phyloP scores from a whole-genome alignment of 176 grass and related monocot genomes.

The Phoenix dactylifera region DNA sequence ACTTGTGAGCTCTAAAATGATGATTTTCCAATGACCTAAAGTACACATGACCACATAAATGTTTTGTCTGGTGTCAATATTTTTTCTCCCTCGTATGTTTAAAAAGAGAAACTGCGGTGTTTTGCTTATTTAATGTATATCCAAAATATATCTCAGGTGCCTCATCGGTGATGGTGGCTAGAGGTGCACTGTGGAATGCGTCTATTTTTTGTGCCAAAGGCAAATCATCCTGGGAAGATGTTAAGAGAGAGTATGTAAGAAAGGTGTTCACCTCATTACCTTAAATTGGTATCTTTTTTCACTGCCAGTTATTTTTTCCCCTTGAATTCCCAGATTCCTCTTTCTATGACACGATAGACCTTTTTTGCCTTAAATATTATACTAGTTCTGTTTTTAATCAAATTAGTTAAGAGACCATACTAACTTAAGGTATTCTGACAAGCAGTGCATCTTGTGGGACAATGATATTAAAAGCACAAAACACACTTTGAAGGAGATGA shows the following conservation, averaged over 20 bases:
- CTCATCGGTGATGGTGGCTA: conserved; percentile 80
- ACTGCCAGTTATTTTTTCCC: neutral
- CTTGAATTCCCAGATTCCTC: conserved; percentile 9
- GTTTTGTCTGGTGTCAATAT: too few species aligned
- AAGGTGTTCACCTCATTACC: conserved; percentile 44
- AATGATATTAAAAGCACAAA: conserved; percentile 97
- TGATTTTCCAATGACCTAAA: too few species aligned
- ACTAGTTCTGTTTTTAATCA: too few species aligned
- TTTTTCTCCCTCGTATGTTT: too few species aligned
- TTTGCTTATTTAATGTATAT: too few species aligned
- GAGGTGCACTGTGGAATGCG: conserved; percentile 94
- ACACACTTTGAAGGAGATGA: conserved; percentile 83
- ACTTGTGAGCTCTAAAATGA: too few species aligned
- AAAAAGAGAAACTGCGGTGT: too few species aligned
- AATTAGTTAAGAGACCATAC: too few species aligned
- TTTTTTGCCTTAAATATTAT: conserved; percentile 3
- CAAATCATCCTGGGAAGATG: conserved; percentile 68
- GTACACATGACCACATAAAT: too few species aligned
- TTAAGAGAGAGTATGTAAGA: conserved; percentile 84
- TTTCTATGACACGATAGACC: too few species aligned
- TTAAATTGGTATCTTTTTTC: neutral
- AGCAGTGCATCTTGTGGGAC: conserved; percentile 92
- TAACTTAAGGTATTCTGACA: conserved; percentile 1
- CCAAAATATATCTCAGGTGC: conserved; percentile 44
- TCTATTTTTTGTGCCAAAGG: conserved; percentile 75